Base-by-base conservation (phyloP, 202 grass and related monocot genomes). In the Eragrostis tef region DNA sequence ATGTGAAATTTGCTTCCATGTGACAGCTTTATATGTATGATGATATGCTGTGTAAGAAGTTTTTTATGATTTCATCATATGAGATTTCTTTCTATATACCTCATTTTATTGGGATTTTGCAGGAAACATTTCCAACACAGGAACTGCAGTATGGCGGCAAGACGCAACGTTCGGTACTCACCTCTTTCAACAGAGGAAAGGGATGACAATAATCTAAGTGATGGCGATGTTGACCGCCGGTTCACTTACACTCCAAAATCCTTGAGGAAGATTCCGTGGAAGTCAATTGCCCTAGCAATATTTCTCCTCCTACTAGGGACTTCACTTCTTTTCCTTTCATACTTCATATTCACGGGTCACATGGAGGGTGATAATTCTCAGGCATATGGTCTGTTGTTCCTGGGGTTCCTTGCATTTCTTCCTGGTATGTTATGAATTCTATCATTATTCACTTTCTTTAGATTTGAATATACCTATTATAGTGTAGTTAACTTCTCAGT, bases 341-440 rank as follows among this genome's bases (percentile, higher is more conserved):
- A 93, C 71, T 95, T 98, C 54, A 91, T 98, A 85, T 87, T 86
- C 82, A 88, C 88, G 15, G 95, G 92, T 73, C 95, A 98, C 80
- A 93, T 95, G 92, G 92, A 90, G 19, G 95, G 95, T 52, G 92
- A 98, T 81, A 84, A 56, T 79, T 91, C 92, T 77, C 90, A 95
- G 76, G 87, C 85, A 66, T 91, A 94, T 68, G 95, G 95, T 36
- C 83, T 98, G 21, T 84, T 98, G 77, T 89, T 91, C 75, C 80
- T 98, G 21, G 95, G 95, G 21, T 45, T 98, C 73, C 92, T 98
- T 70, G 80, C 92, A 5, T 98, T 98, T 73, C 94, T 98, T 84
- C 94, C 94, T 70, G 94, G 94, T 98, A 94, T 34, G 92, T 74
- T 43, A 71, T 81, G 41, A 24, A 75, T 81, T 6, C 15, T 26